These are phyloP conservation scores for Pseudovirgaria hyperparasitica DNA, from an alignment of 2,329 filamentous ascomycete genomes.

Conservation along the genomic window DNA sequence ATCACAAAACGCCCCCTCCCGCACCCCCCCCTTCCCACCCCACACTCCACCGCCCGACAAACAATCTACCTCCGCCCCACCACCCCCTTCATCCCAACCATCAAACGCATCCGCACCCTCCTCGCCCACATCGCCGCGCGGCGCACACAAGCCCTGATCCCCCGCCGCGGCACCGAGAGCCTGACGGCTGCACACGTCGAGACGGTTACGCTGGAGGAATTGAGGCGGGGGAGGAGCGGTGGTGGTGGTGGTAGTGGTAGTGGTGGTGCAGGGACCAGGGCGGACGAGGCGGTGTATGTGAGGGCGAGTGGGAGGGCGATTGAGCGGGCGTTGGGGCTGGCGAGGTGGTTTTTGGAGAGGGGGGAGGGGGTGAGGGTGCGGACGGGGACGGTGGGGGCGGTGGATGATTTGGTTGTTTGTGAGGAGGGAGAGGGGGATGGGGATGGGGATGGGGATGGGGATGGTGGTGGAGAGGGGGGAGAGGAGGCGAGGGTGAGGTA, in stretches of 20 bases:
- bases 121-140: conserved; percentile 45
- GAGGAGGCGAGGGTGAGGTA: conserved; percentile 5
- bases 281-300: conserved; percentile 42
- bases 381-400: conserved; percentile 50
- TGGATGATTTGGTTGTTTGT: conserved; percentile 45
- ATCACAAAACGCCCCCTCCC: conserved; percentile 45
- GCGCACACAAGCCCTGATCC: conserved; percentile 23
- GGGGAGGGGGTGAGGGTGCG: conserved; percentile 43
- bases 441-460: conserved; percentile 4
- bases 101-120: conserved; percentile 52
- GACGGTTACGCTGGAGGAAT: conserved; percentile 13
- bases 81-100: conserved; percentile 55
- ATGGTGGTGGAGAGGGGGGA: not conserved
- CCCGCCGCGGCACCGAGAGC: conserved; percentile 10
- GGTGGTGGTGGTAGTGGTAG: conserved; percentile 3
- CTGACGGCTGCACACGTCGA: conserved; percentile 19
- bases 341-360: conserved; percentile 51
- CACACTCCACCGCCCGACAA: conserved; percentile 36
- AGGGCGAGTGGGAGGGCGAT: conserved; percentile 57
- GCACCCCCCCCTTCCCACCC: conserved; percentile 41
- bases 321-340: conserved; percentile 48
- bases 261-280: conserved; percentile 6
- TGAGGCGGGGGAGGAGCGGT: conserved; percentile 8
- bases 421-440: conserved; percentile 3
- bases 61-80: conserved; percentile 52